These are phyloP conservation scores for Leccinum imitatum DNA, from an alignment of 768 basidiomycete species.

Conservation along the genomic window DNA sequence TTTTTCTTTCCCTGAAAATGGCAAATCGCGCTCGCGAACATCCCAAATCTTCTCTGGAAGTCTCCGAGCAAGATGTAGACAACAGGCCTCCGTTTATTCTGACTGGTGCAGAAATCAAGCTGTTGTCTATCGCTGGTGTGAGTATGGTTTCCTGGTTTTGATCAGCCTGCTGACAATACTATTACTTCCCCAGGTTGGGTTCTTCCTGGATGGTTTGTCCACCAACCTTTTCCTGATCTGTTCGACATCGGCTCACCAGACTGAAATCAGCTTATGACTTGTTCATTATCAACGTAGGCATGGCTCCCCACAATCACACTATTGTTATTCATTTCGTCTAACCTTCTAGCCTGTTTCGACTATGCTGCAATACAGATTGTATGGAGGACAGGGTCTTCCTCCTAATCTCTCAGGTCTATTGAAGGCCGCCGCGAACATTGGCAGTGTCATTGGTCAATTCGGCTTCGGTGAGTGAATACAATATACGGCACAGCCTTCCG, in stretches of 20 bases:
- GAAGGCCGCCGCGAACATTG: slow-evolving; percentile 71
- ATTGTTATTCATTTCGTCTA: not conserved
- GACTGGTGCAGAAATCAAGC: slow-evolving; percentile 51
- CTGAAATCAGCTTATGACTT: slow-evolving; percentile 58
- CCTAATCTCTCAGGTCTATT: slow-evolving; percentile 57
- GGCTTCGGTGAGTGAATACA: slow-evolving; percentile 44
- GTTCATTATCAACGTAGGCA: slow-evolving; percentile 64
- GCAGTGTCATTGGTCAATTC: slow-evolving; percentile 70
- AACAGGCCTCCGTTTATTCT: slow-evolving; percentile 40
- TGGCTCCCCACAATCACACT: not conserved
- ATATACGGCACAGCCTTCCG: not conserved
- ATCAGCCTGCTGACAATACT: not conserved
- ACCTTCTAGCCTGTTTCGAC: slow-evolving; percentile 55
- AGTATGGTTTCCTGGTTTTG: slow-evolving; percentile 17
- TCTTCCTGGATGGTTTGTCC: slow-evolving; percentile 65
- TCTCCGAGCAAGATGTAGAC: slow-evolving; percentile 30
- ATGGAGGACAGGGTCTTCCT: slow-evolving; percentile 51
- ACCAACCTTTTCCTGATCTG: not conserved
- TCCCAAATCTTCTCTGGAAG: slow-evolving; percentile 20
- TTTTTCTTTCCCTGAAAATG: slow-evolving; percentile 13
- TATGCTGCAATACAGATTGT: slow-evolving; percentile 66
- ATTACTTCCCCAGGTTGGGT: slow-evolving; percentile 50
- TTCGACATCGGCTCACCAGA: slow-evolving; percentile 5
- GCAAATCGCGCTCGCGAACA: not conserved
- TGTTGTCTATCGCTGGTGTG: slow-evolving; percentile 62